Evolutionary conservation across 2,329 filamentous ascomycete genomes (phyloP), one percentile per base, ranked within the genome.

Genomic region (Tolypocladium guangdongense): DNA sequence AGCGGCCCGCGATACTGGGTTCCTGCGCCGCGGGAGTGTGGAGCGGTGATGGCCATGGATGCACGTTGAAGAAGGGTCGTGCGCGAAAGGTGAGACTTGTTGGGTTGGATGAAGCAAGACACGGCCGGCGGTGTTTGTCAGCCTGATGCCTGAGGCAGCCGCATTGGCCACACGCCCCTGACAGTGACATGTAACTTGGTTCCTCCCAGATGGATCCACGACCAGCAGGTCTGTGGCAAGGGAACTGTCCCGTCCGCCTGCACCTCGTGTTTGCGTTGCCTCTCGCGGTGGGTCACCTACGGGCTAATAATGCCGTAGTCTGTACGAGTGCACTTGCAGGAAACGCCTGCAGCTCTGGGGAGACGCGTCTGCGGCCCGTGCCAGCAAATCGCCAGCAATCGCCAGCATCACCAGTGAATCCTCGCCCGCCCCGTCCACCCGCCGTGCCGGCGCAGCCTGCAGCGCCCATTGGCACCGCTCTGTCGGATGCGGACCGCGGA

Each of bases 401-500:
- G n/a, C n/a, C n/a, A n/a, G n/a, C n/a, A n/a, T n/a, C n/a, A n/a
- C n/a, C n/a, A n/a, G n/a, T n/a, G n/a, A n/a, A n/a, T n/a, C n/a
- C n/a, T n/a, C n/a, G n/a, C 33, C 12, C 32, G 37, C 48, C 32
- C 43, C 27, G 43, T 32, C 43, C 43, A 20, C 27, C 43, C 43
- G 43, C 43, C 27, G 43, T 47, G 49, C 43, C 52, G 55, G 24
- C 33, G 27, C 43, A 47, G 35, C 47, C 54, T 57, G 55, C 55
- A 57, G 50, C n/a, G 35, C 37, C 32, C 22, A 55, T 54, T 55
- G 55, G 55, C 55, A 55, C 58, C 58, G 54, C 38, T 52, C 50
- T 58, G 58, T 59, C 56, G 58, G 58, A 54, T 57, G 52, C 59
- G 41, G 49, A 47, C 48, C 55, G 52, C 35, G 39, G 50, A 51